Evolutionary conservation across 2,329 filamentous ascomycete genomes (phyloP), one percentile per base, ranked within the genome.

Genomic region (Xylariaceae sp.): DNA sequence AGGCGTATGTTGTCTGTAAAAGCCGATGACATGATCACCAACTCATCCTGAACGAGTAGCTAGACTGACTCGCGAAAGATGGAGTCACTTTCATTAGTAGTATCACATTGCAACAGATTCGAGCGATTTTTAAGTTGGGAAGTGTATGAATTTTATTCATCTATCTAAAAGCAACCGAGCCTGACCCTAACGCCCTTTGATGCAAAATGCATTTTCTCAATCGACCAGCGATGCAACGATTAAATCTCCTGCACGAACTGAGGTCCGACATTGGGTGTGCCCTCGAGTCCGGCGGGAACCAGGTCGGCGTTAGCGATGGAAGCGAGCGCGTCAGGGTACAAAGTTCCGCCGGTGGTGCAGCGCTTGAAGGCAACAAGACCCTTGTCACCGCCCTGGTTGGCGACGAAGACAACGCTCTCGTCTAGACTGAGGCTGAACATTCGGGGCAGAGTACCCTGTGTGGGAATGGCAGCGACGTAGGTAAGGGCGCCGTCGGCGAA

Each of bases 351-450:
- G 5, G 48, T 46, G 9, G 32, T 17, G 36, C 40, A 48, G 27
- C 72, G 65, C 42, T 60, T 44, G 47, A 77, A 63, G 7, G 70
- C 74, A 4, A 70, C 63, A 5, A 77, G 57, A 0, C 70, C 75
- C 12, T 54, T 54, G 3, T 62, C 62, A 33, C 73, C 75, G 45
- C 62, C 64, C 63, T 74, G 69, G 66, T 78, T 78, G n/a, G 68
- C 70, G n/a, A 71, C 67, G 55, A 77, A 77, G 41, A 78, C 56
- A 11, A 67, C 44, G 44, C 44, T 54, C 51, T 51, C 51, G 49
- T 68, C 64, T 9, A 53, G 62, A 50, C 67, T 64, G 39, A 69
- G 59, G 58, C 69, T 73, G 54, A 80, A 72, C 71, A 76, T 75
- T 56, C 76, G 74, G 7, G 77, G 76, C 5, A 51, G 62, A 42